Conservation (phyloP, 306 rosid species). For the Casuarina equisetifolia region DNA sequence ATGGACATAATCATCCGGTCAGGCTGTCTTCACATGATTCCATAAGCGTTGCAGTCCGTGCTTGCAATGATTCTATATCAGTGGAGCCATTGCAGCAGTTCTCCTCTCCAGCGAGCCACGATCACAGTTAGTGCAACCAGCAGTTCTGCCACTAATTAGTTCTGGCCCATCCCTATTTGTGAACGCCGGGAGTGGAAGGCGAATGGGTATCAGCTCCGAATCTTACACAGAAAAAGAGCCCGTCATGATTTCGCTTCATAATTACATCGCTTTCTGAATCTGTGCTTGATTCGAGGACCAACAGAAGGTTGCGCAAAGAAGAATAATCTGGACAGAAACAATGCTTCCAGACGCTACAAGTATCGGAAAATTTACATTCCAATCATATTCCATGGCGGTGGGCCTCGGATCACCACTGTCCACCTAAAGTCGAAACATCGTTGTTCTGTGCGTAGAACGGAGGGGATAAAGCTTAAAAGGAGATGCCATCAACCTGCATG, state of each 20-base stretch:
- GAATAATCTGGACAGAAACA: not conserved
- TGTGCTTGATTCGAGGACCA: not conserved
- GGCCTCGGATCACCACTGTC: not conserved
- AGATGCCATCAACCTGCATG: not conserved
- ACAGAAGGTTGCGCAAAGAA: not conserved
- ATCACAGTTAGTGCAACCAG: not conserved
- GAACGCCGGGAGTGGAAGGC: not conserved
- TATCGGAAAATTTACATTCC: not conserved
- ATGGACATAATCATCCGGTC: not conserved
- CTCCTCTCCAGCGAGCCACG: not conserved
- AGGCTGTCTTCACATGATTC: not conserved
- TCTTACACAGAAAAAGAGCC: not conserved
- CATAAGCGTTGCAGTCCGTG: not conserved
- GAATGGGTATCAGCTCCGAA: not conserved
- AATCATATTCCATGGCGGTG: not conserved
- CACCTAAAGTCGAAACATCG: not conserved
- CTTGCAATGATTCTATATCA: not conserved
- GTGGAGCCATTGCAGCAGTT: not conserved
- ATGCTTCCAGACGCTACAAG: not conserved
- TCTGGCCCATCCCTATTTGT: not conserved
- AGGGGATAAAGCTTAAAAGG: not conserved
- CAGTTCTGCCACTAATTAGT: not conserved
- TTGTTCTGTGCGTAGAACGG: no score
- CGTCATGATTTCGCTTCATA: not conserved
- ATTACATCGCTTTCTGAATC: not conserved